Conservation (phyloP, 2,329 filamentous ascomycete species). For the Cordyceps fumosorosea region DNA sequence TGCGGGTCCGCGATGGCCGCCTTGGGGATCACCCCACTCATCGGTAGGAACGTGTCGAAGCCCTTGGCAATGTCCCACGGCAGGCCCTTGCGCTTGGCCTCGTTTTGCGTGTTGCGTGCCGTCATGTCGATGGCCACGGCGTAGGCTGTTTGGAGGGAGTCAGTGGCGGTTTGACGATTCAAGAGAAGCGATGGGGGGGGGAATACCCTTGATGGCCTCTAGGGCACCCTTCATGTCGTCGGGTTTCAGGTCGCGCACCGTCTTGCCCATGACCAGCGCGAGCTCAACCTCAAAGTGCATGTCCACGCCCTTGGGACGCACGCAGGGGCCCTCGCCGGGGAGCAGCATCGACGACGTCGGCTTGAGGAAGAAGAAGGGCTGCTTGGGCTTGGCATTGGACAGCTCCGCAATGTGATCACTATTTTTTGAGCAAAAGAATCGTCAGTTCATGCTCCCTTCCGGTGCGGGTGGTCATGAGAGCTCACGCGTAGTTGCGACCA, state of each 20-base stretch:
- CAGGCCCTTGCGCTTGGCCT: conserved; percentile 93
- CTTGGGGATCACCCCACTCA: conserved; percentile 77
- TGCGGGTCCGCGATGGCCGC: conserved; percentile 78
- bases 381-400: conserved; percentile 78
- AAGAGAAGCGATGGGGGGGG: background rate
- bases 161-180: background rate
- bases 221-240: conserved; percentile 70
- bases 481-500: conserved; percentile 90
- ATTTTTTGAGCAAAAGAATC: conserved; percentile 11
- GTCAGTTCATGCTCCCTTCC: conserved; percentile 20
- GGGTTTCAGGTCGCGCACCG: conserved; percentile 65
- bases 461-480: conserved; percentile 15
- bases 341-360: conserved; percentile 79
- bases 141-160: conserved; percentile 54
- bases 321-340: conserved; percentile 69
- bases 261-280: conserved; percentile 80
- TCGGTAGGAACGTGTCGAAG: conserved; percentile 93
- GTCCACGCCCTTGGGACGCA: conserved; percentile 74
- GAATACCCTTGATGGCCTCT: conserved; percentile 69
- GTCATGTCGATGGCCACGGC: conserved; percentile 96
- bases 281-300: conserved; percentile 96
- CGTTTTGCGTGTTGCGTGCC: conserved; percentile 87
- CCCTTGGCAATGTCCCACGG: conserved; percentile 97
- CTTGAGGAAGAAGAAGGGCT: conserved; percentile 99
- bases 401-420: conserved; percentile 93